Evolutionary conservation across 257 asterid genomes (phyloP).

Genomic region (Haberlea rhodopensis): DNA sequence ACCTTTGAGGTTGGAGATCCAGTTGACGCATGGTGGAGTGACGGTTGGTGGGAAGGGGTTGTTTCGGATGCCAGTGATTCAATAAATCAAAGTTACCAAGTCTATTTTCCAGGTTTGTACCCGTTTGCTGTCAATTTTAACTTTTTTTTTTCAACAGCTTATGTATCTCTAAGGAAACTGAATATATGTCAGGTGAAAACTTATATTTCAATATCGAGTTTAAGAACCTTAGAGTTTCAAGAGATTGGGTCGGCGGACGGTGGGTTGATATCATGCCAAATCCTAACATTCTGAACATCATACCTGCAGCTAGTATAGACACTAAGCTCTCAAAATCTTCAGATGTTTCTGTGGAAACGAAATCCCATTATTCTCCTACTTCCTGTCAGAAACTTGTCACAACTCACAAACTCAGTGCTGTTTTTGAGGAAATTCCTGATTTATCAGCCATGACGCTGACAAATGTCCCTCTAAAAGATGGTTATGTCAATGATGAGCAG

Average conservation of each 20-base stretch:
- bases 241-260: constrained; percentile 79
- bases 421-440: constrained; percentile 45
- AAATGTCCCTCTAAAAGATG: constrained; percentile 55
- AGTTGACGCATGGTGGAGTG: constrained; percentile 96
- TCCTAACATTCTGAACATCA: constrained; percentile 48
- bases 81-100: constrained; percentile 45
- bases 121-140: not conserved
- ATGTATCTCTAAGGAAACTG: not conserved
- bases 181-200: constrained; percentile 64
- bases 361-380: constrained; percentile 43
- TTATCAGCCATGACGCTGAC: constrained; percentile 45
- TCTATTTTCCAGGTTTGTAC: constrained; percentile 73
- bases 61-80: constrained; percentile 38
- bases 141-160: not conserved
- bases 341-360: constrained; percentile 46
- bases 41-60: constrained; percentile 99
- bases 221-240: constrained; percentile 64
- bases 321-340: constrained; percentile 55
- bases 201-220: constrained; percentile 47
- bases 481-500: constrained; percentile 37
- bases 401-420: constrained; percentile 38
- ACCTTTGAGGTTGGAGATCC: constrained; percentile 68
- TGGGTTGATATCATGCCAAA: constrained; percentile 80
- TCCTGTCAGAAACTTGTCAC: constrained; percentile 36
- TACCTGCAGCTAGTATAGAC: constrained; percentile 48